Evolutionary conservation across 1,139 yeast genomes (phyloP), one percentile per base, ranked within the genome.

Genomic region (Hansenula sp.): DNA sequence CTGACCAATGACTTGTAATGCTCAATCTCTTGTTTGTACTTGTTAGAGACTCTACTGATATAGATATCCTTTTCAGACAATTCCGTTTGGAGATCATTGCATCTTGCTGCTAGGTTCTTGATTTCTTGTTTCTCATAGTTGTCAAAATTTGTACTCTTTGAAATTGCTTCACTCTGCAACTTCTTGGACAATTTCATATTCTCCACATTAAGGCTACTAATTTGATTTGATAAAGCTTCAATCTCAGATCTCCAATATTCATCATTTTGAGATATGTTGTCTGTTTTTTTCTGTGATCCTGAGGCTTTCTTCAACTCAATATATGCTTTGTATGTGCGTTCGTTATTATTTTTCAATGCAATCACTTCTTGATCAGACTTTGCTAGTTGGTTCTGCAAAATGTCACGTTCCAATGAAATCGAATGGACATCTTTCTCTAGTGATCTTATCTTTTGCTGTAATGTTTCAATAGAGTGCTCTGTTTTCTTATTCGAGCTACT

Each of bases 1-100:
- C 52, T 49, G 6, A 65, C 36, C 3, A 53, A 46, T 5, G 43
- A 34, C 37, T 61, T 67, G 19, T 62, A 57, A 29, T 58, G 57
- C 25, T 59, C 56, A 18, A 57, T 41, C 40, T 60, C 48, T 48
- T 44, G 45, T n/a, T 44, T 41, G 12, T 41, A 38, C 16, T 42
- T 43, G 3, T 41, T 25, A 6, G 44, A 17, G 22, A 46, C 29
- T 31, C 44, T 42, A n/a, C 36, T 36, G 9, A 47, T 9, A 9
- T 40, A 28, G 24, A 37, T 36, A 6, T 51, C 52, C 31, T 47
- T 51, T 12, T 54, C 54, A 14, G 48, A 33, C 3, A 53, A 16
- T 26, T 47, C 50, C 24, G 43, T 12, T 38, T 53, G 53, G 6
- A 50, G 39, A 1, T 46, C 50, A 36, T 54, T 54, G 34, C 51